Base-by-base conservation (phyloP, 495 filamentous ascomycete species). In the Podospora pseudopauciseta region DNA sequence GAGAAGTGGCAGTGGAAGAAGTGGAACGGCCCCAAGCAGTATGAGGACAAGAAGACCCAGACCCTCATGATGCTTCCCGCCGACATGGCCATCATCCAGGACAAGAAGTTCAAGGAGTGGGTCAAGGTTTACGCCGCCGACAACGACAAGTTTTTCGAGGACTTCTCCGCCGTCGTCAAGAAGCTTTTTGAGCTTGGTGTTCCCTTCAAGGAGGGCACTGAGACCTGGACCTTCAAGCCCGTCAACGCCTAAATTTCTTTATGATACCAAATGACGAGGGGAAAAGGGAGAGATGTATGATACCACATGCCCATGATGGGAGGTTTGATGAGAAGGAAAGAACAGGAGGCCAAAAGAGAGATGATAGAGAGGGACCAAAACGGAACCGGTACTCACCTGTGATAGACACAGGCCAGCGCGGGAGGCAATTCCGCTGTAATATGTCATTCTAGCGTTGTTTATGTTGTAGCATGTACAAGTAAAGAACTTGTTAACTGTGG, bases 41-140 rank as follows among this genome's bases (percentile, higher is more conserved):
- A 86, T 79, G 86, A 93, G 79, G 95, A 99, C 82, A 88, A 89
- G 80, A 84, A 81, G 75, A 93, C 88, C 72, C 91, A 93, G 85
- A 86, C 85, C 60, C 82, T 99, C 72, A 99, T 99, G 95, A 99
- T 99, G 95, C 82, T 99, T 74, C 95, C 95, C 67, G 89, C 92
- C 66, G 95, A 99, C 76, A 88, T 96, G 81, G 92, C 88, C 44
- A 80, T 99, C 61, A 79, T 95, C 78, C 89, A 93, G 82, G 95
- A 99, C 82, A 92, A 94, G 85, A 83, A 80, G 63, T 97, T 98
- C 87, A 88, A 85, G 83, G 81, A 86, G 76, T 90, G 91, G 76
- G 93, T 95, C 58, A 88, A 96, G 81, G 88, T 89, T 75, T 98
- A 97, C 79, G 94, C 94, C 69, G 92, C 92, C 84, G 92, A 97